Evolutionary conservation across 1,284 basidiomycete genomes (phyloP).

Genomic region (Moniliella sp.): DNA sequence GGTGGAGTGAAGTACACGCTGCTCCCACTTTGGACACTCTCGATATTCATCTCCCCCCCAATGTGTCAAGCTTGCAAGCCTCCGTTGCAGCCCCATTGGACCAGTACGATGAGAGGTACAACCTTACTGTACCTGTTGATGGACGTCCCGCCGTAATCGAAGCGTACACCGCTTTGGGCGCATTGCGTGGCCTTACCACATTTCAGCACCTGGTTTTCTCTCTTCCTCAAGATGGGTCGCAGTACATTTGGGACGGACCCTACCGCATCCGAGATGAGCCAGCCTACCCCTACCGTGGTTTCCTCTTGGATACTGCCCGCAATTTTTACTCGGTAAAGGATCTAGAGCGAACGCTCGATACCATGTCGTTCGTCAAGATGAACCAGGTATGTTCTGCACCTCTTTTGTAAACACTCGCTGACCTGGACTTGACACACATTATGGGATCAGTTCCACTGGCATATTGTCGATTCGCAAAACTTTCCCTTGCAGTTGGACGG

Average conservation of each 20-base stretch:
- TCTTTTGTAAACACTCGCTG: no score
- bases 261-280: slow-evolving; percentile 35
- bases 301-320: slow-evolving; percentile 58
- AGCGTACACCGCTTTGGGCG: slow-evolving; percentile 53
- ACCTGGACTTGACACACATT: no score
- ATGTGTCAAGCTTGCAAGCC: slow-evolving; percentile 20
- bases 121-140: slow-evolving; percentile 44
- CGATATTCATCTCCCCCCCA: slow-evolving; percentile 6
- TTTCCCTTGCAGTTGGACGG: slow-evolving; percentile 48
- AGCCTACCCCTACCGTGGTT: slow-evolving; percentile 41
- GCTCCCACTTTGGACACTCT: slow-evolving; percentile 14
- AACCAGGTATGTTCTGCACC: no score
- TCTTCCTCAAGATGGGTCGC: slow-evolving; percentile 35
- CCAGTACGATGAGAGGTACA: slow-evolving; percentile 48
- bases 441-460: slow-evolving; percentile 69
- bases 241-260: slow-evolving; percentile 39
- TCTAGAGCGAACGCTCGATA: slow-evolving; percentile 53
- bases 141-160: slow-evolving; percentile 44
- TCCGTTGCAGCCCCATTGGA: slow-evolving; percentile 44
- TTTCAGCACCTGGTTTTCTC: slow-evolving; percentile 48
- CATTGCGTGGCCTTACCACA: slow-evolving; percentile 59
- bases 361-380: slow-evolving; percentile 69
- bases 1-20: slow-evolving; percentile 32
- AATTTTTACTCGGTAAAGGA: slow-evolving; percentile 42
- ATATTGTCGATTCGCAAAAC: slow-evolving; percentile 43